Percentiles rank a stretch among this genome's conserved stretches.
Conservation (phyloP, 176 grass and related monocot genomes). For the Aegilops sharonensis region DNA sequence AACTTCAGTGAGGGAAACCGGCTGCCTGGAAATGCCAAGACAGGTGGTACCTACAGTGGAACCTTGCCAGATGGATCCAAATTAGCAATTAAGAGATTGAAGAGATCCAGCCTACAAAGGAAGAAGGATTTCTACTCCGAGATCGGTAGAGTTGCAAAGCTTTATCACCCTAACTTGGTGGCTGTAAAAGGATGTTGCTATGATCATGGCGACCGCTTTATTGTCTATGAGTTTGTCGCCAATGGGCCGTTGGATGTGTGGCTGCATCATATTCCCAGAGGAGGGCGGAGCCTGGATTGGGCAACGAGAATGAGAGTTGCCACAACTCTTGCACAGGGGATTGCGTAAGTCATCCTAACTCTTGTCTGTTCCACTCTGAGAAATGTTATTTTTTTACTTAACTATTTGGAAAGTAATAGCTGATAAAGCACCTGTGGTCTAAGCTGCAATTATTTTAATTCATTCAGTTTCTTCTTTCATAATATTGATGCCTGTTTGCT, state of each 20-base stretch:
- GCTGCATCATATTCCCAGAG: slow-evolving; percentile 91
- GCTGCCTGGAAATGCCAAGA: slow-evolving; percentile 95
- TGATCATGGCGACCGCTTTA: slow-evolving; percentile 92
- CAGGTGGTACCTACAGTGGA: slow-evolving; percentile 88
- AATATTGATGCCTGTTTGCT: background rate
- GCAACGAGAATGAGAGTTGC: slow-evolving; percentile 93
- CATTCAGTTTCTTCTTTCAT: background rate
- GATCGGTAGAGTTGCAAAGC: slow-evolving; percentile 87
- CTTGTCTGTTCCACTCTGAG: background rate
- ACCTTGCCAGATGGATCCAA: slow-evolving; percentile 79
- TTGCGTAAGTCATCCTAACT: slow-evolving; percentile 71
- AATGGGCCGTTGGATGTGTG: slow-evolving; percentile 96
- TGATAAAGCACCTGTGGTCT: background rate
- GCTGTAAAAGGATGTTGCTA: slow-evolving; percentile 94
- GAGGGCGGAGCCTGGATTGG: slow-evolving; percentile 92
- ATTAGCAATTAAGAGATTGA: slow-evolving; percentile 91
- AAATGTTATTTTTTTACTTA: background rate
- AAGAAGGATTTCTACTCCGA: slow-evolving; percentile 99
- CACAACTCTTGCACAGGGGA: slow-evolving; percentile 94
- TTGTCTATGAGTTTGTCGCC: slow-evolving; percentile 94
- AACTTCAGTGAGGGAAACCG: slow-evolving; percentile 97
- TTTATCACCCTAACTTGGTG: slow-evolving; percentile 93
- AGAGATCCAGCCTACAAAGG: slow-evolving; percentile 89
- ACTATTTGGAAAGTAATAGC: background rate
- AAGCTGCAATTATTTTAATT: background rate